Evolutionary conservation across 495 filamentous ascomycete species (phyloP), one percentile per base, ranked within the genome.

Genomic region (Aspergillus sparsus): DNA sequence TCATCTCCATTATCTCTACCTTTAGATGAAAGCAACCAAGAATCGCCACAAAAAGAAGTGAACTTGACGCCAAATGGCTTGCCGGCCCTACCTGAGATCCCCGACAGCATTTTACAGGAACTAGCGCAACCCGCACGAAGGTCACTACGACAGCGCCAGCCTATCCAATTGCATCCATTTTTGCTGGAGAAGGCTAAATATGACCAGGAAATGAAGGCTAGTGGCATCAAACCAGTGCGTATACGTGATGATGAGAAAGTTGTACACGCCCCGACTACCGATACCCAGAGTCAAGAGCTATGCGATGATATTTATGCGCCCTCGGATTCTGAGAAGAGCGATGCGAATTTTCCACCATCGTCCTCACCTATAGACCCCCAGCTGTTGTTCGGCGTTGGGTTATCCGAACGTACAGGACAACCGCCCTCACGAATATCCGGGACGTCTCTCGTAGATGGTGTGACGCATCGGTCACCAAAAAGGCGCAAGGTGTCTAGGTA

Each of bases 151-250:
- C 82, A 87, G 27, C 80, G 89, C 55, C 91, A 89, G 55, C 83
- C 88, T 3, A 90, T 90, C 35, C 89, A 93, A 66, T 71, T 90
- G 52, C 87, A 90, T 62, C 89, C 89, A 0, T 92, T 91, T 67
- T 68, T 83, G 2, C 65, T 89, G 6, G 89, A 92, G 64, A 80
- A 80, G 63, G 87, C 80, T n/a, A 82, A 83, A 57, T 90, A 91
- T 66, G 76, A 79, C 18, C 80, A 67, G 7, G 75, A 78, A 8
- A 80, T 90, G 68, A 85, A 81, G 55, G 82, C 82, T 6, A 74
- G 85, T 44, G 88, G 88, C 0, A 59, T 91, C 7, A 83, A 81
- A 58, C 87, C 88, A 0, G 72, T 91, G 36, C 82, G 78, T 49
- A 70, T 89, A 36, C 69, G 74, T 32, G 64, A 64, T 42, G 36